Base-by-base conservation (phyloP, 1,284 basidiomycete species). In the Pseudozyma pruni region DNA sequence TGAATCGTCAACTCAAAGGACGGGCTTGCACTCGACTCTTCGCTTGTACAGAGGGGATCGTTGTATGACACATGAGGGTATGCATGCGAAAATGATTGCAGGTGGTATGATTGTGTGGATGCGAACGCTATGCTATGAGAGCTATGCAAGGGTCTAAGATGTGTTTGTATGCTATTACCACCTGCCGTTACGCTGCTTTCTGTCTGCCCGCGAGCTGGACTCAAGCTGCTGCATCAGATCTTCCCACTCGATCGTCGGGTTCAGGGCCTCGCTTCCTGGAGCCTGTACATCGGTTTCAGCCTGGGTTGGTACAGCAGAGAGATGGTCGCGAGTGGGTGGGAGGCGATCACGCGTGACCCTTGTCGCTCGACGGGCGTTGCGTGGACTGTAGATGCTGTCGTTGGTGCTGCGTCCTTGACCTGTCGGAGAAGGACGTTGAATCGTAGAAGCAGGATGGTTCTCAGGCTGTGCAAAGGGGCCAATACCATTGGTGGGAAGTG, bases 301-400 rank as follows among this genome's bases (percentile, higher is more conserved):
- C 9, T 32, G 19, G 3, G 43, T 14, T 35, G 45, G 3, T 22
- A 19, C 22, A 13, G 4, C 11, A 19, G 16, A 5, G 10, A 39
- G 14, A 13, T 14, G 32, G 8, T n/a, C 11, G 4, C 17, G 10
- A 13, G 7, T 14, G 9, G 22, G 13, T 8, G 38, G 13, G 5
- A 22, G 13, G 13, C 14, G 45, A 1, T 19, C 9, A 4, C 33
- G 13, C 19, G 17, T 56, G 1, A 43, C 1, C 10, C 41, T 51
- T 10, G 9, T 20, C 1, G 27, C 8, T 13, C 34, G 37, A 2
- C 37, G 37, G 2, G 17, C 6, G 22, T 49, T 54, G 2, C 47
- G 47, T 11, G 64, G 64, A 17, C 52, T 59, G 35, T 68, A 58
- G 2, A 68, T 61, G 64, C 64, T 68, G 22, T 68, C 58, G 35